These are phyloP conservation scores for Linnemannia zychae DNA, from an alignment of 192 early-diverging fungal genomes.

Conservation along the genomic window DNA sequence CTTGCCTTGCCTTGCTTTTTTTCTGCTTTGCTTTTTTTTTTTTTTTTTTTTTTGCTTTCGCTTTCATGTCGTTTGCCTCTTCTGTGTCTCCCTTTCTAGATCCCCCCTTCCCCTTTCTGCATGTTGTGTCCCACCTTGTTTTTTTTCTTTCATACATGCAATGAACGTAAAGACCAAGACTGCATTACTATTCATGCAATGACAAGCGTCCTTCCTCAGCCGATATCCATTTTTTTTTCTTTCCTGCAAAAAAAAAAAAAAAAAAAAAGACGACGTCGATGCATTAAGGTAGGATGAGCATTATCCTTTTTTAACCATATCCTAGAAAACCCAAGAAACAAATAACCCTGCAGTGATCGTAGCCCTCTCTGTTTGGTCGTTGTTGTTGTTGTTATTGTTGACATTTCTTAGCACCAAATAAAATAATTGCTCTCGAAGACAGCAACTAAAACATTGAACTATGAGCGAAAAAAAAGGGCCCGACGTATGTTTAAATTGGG, in stretches of 20 bases:
- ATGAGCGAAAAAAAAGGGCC: constrained; percentile 4
- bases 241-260: not conserved
- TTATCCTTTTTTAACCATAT: no score
- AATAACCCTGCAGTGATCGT: no score
- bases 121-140: not conserved
- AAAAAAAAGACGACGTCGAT: no score
- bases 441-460: not conserved
- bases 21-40: not conserved
- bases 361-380: no score
- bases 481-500: not conserved
- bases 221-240: not conserved
- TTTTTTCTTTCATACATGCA: not conserved
- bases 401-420: not conserved
- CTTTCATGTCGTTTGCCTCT: not conserved
- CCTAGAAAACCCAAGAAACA: no score
- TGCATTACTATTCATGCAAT: not conserved
- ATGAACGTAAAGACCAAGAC: not conserved
- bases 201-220: not conserved
- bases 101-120: not conserved
- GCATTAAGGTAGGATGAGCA: not conserved
- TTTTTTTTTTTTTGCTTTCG: not conserved
- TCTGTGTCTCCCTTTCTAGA: no score
- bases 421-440: not conserved
- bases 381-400: not conserved
- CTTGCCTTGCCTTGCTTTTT: not conserved